Percentiles rank a stretch among this genome's conserved stretches.
phyloP scores from a whole-genome alignment of 345 rosid species.

The Salix koriyanagi region DNA sequence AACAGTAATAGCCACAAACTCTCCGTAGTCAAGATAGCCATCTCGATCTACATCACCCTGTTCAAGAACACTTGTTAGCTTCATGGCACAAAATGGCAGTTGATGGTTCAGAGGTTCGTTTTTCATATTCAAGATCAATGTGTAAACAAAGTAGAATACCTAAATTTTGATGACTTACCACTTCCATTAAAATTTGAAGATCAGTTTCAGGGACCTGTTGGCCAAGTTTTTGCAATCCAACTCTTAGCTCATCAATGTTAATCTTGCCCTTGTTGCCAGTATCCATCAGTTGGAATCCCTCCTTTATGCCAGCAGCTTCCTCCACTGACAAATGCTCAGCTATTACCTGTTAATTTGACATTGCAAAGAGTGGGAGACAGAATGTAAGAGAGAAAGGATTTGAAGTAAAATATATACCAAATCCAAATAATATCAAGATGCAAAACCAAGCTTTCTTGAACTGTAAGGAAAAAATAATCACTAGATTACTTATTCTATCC shows the following conservation, averaged over 20 bases:
- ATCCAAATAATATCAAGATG: background rate
- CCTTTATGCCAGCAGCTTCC: constrained; percentile 36
- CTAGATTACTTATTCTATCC: background rate
- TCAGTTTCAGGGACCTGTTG: constrained; percentile 26
- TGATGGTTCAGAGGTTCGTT: background rate
- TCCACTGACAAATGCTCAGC: constrained; percentile 34
- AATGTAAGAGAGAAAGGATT: background rate
- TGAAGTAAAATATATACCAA: background rate
- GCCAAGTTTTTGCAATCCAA: constrained; percentile 30
- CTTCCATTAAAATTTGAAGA: constrained; percentile 32
- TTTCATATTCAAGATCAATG: background rate
- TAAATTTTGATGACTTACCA: constrained; percentile 16
- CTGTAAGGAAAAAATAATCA: background rate
- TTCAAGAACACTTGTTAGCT: background rate
- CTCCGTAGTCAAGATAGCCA: constrained; percentile 28
- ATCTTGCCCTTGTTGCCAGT: constrained; percentile 27
- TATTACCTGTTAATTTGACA: constrained; percentile 18
- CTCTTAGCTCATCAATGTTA: constrained; percentile 24
- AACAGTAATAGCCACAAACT: constrained; percentile 28
- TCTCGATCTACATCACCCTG: constrained; percentile 34
- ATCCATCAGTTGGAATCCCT: constrained; percentile 31
- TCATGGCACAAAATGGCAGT: background rate
- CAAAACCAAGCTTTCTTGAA: background rate
- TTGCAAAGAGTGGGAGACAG: background rate
- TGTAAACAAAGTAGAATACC: background rate